phyloP scores from a whole-genome alignment of 805 yeast genomes.

The Myxozyma vanderwaltii region DNA sequence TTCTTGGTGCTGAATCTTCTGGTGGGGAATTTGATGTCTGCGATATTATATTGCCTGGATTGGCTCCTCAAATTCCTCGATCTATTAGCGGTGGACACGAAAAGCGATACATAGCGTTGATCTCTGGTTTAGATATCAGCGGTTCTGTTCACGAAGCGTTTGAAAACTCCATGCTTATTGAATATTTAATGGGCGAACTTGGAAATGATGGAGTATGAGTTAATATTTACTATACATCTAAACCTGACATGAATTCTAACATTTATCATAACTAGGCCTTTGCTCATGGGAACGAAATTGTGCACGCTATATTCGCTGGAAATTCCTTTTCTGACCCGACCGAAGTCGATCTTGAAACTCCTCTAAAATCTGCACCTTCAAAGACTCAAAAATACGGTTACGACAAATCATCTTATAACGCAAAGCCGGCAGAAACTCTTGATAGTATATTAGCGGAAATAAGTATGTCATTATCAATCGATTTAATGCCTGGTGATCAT shows the following conservation, averaged over 20 bases:
- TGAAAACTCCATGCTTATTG: slow-evolving; percentile 60
- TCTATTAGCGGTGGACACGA: slow-evolving; percentile 7
- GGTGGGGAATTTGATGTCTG: slow-evolving; percentile 83
- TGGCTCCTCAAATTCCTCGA: slow-evolving; percentile 56
- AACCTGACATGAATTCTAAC: too few relatives aligned
- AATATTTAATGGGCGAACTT: slow-evolving; percentile 73
- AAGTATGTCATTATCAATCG: slow-evolving; percentile 63
- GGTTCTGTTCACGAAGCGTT: slow-evolving; percentile 50
- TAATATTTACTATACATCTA: not conserved
- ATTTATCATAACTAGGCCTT: slow-evolving; percentile 32
- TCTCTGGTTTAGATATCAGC: slow-evolving; percentile 72
- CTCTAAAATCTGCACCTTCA: slow-evolving; percentile 24
- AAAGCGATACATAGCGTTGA: slow-evolving; percentile 57
- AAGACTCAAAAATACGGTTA: slow-evolving; percentile 29
- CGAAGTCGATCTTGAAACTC: not conserved
- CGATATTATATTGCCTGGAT: slow-evolving; percentile 73
- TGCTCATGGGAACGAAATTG: slow-evolving; percentile 39
- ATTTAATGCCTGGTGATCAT: slow-evolving; percentile 77
- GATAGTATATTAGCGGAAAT: slow-evolving; percentile 62
- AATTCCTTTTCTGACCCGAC: slow-evolving; percentile 53
- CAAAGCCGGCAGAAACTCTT: slow-evolving; percentile 43
- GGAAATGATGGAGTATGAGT: slow-evolving; percentile 42
- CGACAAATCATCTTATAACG: slow-evolving; percentile 23
- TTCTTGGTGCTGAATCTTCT: slow-evolving; percentile 79
- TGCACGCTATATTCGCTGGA: slow-evolving; percentile 71